These are phyloP conservation scores for Porcisia hertigi DNA, from an alignment of 208 protist species.

Conservation along the genomic window DNA sequence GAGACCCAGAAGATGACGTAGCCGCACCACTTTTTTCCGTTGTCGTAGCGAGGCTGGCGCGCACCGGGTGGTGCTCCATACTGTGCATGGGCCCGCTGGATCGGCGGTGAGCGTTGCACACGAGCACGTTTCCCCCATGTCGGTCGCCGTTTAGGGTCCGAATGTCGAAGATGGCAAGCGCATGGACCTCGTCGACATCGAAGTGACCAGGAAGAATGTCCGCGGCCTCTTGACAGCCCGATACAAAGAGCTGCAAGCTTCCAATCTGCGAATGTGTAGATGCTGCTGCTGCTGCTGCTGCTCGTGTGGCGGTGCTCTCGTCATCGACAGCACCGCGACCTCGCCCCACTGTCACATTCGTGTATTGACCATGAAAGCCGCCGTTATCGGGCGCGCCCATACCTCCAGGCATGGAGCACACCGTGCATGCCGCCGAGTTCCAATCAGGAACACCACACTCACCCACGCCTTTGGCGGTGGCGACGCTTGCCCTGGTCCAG, in stretches of 20 bases:
- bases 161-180: slow-evolving; percentile 78
- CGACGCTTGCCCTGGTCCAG: neutral
- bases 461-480: neutral
- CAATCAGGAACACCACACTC: neutral
- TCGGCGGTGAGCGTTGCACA: slow-evolving; percentile 27
- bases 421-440: neutral
- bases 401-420: neutral
- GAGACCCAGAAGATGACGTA: neutral
- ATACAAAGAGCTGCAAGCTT: slow-evolving; percentile 64
- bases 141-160: slow-evolving; percentile 77
- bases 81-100: neutral
- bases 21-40: neutral
- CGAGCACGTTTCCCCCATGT: slow-evolving; percentile 78
- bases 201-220: slow-evolving; percentile 67
- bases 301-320: neutral
- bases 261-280: slow-evolving; percentile 28
- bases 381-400: neutral
- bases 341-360: neutral
- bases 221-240: slow-evolving; percentile 51
- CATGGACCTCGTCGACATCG: slow-evolving; percentile 59
- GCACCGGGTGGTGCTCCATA: neutral
- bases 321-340: neutral
- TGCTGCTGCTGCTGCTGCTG: neutral
- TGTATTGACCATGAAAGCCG: neutral
- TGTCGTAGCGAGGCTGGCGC: neutral